Evolutionary conservation across 768 basidiomycete species (phyloP).

Genomic region (Chalciporus pseudorubinellus): DNA sequence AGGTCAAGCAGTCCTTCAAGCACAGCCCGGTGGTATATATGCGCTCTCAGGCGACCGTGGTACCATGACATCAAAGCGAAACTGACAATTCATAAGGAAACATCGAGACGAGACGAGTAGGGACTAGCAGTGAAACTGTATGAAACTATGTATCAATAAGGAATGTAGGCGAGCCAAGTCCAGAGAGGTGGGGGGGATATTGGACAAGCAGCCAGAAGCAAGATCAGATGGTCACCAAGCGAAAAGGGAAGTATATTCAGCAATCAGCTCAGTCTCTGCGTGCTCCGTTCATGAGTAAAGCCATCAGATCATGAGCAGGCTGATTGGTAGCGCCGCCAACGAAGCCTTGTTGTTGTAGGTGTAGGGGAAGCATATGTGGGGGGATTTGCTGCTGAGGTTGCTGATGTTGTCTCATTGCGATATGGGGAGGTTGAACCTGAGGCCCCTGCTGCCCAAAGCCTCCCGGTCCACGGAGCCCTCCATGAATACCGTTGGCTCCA

Average conservation of each 20-base stretch:
- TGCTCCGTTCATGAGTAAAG: constrained; percentile 72
- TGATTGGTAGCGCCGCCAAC: constrained; percentile 49
- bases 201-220: constrained; percentile 6
- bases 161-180: constrained; percentile 28
- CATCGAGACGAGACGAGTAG: constrained; percentile 23
- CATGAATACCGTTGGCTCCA: constrained; percentile 44
- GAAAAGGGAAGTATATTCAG: constrained; percentile 12
- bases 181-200: constrained; percentile 15
- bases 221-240: constrained; percentile 13
- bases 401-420: constrained; percentile 34
- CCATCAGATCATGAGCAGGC: constrained; percentile 75
- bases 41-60: not conserved
- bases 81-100: constrained; percentile 26
- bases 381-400: constrained; percentile 51
- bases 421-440: constrained; percentile 31
- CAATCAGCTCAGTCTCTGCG: constrained; percentile 56
- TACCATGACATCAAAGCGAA: constrained; percentile 8
- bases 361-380: constrained; percentile 51
- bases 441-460: constrained; percentile 37
- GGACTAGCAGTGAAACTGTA: constrained; percentile 23
- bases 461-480: constrained; percentile 45
- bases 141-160: constrained; percentile 33
- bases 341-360: constrained; percentile 59
- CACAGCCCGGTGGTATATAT: not conserved
- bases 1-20: no score